Conservation (phyloP, 768 basidiomycete species). For the Lentinus brumalis region DNA sequence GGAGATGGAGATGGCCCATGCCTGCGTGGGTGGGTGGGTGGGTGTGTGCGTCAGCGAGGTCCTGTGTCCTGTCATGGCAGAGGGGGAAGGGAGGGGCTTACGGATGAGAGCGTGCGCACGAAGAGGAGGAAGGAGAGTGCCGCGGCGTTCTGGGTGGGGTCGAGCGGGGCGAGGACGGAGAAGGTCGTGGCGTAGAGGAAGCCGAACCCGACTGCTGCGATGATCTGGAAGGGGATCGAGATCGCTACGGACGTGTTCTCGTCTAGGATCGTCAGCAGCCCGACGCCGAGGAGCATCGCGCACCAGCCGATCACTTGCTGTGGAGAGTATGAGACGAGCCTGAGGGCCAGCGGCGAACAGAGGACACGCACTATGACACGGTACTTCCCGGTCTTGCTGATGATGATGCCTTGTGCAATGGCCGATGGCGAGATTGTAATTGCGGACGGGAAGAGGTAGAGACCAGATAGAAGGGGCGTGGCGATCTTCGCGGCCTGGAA, state of each 20-base stretch:
- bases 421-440: slow-evolving; percentile 42
- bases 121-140: slow-evolving; percentile 37
- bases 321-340: slow-evolving; percentile 35
- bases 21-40: slow-evolving; percentile 18
- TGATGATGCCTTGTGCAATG: slow-evolving; percentile 37
- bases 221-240: slow-evolving; percentile 25
- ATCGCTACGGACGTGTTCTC: slow-evolving; percentile 18
- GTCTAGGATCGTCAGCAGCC: slow-evolving; percentile 36
- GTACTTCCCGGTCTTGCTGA: slow-evolving; percentile 37
- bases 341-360: not conserved
- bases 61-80: too few species aligned
- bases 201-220: slow-evolving; percentile 36
- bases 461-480: slow-evolving; percentile 39
- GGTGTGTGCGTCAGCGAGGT: not conserved
- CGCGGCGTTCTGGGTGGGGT: slow-evolving; percentile 33
- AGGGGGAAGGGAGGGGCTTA: too few species aligned
- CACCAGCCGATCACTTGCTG: slow-evolving; percentile 41
- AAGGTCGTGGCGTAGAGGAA: slow-evolving; percentile 16
- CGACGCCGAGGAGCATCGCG: slow-evolving; percentile 37
- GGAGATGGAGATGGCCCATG: slow-evolving; percentile 41
- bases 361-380: slow-evolving; percentile 29
- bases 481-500: slow-evolving; percentile 46
- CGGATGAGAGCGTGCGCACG: slow-evolving; percentile 27
- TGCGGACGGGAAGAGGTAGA: slow-evolving; percentile 36
- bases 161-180: slow-evolving; percentile 26